Conservation (phyloP, 2,329 filamentous ascomycete genomes). For the Fusarium verrucosum region DNA sequence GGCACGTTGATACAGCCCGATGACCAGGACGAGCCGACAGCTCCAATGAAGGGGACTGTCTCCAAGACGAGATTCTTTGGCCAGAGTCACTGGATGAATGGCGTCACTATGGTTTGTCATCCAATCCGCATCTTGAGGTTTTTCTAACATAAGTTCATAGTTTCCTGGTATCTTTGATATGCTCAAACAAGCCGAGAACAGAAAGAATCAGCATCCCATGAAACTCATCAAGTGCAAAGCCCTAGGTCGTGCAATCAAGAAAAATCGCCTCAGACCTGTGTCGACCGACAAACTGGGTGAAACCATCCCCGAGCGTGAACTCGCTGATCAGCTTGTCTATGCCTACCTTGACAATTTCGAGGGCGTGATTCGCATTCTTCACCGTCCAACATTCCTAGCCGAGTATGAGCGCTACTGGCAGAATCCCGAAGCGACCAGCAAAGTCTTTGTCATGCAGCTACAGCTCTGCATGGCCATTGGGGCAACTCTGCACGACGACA, state of each 20-base stretch:
- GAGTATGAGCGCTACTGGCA: conserved; percentile 64
- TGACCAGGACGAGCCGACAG: conserved; percentile 5
- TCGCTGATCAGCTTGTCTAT: conserved; percentile 62
- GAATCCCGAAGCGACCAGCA: conserved; percentile 51
- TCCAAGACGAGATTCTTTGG: conserved; percentile 58
- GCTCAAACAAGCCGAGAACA: conserved; percentile 41
- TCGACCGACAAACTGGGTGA: conserved; percentile 51
- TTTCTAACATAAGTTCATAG: conserved; percentile 32
- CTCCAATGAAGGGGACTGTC: conserved; percentile 48
- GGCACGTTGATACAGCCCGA: conserved; percentile 13
- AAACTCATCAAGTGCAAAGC: conserved; percentile 53
- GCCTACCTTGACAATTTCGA: conserved; percentile 66
- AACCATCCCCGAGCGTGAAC: conserved; percentile 49
- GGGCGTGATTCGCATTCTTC: conserved; percentile 64
- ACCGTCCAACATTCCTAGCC: conserved; percentile 64
- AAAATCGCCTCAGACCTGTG: conserved; percentile 50
- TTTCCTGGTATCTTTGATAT: conserved; percentile 45
- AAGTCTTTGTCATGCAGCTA: conserved; percentile 61
- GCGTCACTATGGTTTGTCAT: conserved; percentile 52
- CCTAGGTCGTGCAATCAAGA: conserved; percentile 55
- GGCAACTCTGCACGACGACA: conserved; percentile 57
- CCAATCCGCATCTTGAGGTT: neutral
- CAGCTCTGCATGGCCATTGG: conserved; percentile 65
- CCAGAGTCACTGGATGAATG: conserved; percentile 62
- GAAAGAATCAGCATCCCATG: conserved; percentile 46